Base-by-base conservation (phyloP, 2,329 filamentous ascomycete species). In the Thyridium curvatum region DNA sequence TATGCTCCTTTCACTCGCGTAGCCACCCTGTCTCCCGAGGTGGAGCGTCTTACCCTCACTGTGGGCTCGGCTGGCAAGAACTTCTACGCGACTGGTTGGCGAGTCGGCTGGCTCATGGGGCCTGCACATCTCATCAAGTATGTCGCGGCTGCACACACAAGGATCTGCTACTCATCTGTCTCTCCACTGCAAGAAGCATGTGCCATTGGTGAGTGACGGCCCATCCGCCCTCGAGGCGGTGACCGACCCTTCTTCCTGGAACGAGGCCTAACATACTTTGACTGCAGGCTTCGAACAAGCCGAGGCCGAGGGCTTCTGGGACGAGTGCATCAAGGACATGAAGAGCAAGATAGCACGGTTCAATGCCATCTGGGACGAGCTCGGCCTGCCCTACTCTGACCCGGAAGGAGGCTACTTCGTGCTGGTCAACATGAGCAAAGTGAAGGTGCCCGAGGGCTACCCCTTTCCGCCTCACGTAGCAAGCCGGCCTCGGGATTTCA, bases 351-450 rank as follows among this genome's bases (percentile, higher is more conserved):
- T 97, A 68, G 73, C 84, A 50, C 78, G 77, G 17, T 96, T 98
- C 71, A 95, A 91, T 60, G 72, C 84, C 45, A 69, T 91, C 31
- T 91, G 85, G 69, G 69, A 78, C 36, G 86, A 91, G 64, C 73
- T 91, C 7, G 77, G 72, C 13, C 69, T 91, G 36, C 84, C 84
- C 4, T 95, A 91, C 68, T 91, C 87, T 2, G 84, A 95, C 43
- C 93, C 93, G 4, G 90, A 98, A 61, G 93, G 93, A 38, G 93
- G 93, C 15, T 98, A 98, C 69, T 98, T 98, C 57, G 87, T 98
- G 30, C 78, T 98, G 38, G 93, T 87, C 47, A 98, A 98, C 67
- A 82, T 97, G 72, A 72, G 78, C 41, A 90, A 91, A 58, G 87
- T 98, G 41, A 79, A 85, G 58, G 59, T 98, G 5, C 93, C 93